Evolutionary conservation across 257 asterid species (phyloP), one percentile per base, ranked within the genome.

Genomic region (Gardenia jasminoides): DNA sequence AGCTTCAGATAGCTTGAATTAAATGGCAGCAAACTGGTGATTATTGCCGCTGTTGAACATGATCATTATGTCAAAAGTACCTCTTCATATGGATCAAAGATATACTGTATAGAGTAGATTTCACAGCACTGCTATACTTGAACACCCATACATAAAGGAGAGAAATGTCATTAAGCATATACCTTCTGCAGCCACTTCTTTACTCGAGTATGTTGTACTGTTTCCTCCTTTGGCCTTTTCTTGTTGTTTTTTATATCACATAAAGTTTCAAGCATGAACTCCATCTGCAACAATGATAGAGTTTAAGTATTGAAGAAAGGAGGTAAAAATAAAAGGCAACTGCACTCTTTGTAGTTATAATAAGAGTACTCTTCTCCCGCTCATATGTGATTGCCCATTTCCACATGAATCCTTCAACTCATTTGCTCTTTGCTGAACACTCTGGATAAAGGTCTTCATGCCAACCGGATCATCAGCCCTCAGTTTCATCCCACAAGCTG

Each of bases 401-500:
- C 61, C 96, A 83, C 91, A 80, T n/a, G 94, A 82, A 67, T 87
- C 82, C 89, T 92, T 95, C 90, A 93, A 78, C 83, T 93, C 97
- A 78, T 85, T 88, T 77, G 88, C 98, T 84, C 93, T 89, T 80
- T 81, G 85, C 91, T 93, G 98, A 80, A 96, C 89, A 79, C 92
- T 86, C 33, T 54, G 80, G 81, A 96, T 91, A 61, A 96, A 96
- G 84, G 82, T 88, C 89, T 89, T 96, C 98, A 96, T 93, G 77
- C 92, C 98, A 83, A 80, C 83, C 15, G 99, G 98, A 91, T 96
- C 98, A 82, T 93, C 97, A 9, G 93, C 92, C 86, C 98, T 91
- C 85, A 96, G 81, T 88, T 88, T 90, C 97, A 96, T 93, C 75
- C 99, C 99, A 89, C 99, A 93, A 83, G 95, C 98, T 96, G 91